A percentile compares a stretch with the other conserved stretches of the same genome.
Evolutionary conservation across 2,329 filamentous ascomycete species (phyloP).

Genomic region (Pezicula neosporulosa): DNA sequence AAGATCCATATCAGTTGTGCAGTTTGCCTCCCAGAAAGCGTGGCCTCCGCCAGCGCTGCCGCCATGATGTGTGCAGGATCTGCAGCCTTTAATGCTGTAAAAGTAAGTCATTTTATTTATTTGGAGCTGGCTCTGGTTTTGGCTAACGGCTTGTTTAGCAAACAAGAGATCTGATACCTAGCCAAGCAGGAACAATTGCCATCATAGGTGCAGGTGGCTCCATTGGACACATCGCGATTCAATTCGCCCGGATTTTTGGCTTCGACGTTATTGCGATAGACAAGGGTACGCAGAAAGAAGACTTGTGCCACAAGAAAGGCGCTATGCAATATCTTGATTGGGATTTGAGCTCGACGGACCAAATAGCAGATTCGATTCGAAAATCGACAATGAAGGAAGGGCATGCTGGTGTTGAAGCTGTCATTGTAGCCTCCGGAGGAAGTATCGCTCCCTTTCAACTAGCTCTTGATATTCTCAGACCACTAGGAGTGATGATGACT

Average conservation of each 20-base stretch:
- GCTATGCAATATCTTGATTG: background rate
- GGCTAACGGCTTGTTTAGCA: background rate
- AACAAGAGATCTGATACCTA: background rate
- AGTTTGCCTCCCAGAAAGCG: background rate
- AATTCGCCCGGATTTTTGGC: constrained; percentile 71
- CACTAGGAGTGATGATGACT: background rate
- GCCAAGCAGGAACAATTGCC: constrained; percentile 29
- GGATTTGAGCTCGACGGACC: background rate
- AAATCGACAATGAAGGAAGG: background rate
- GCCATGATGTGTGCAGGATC: background rate
- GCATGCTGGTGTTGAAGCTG: background rate
- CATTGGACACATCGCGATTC: constrained; percentile 69
- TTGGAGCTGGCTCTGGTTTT: no score
- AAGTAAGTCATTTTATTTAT: background rate
- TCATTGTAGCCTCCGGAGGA: background rate
- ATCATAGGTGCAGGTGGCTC: constrained; percentile 66
- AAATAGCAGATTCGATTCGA: background rate
- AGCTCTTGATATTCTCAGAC: background rate
- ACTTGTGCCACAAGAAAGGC: background rate
- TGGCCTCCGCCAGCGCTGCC: background rate
- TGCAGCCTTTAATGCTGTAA: background rate
- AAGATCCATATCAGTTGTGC: background rate
- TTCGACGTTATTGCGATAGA: background rate
- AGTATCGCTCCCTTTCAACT: background rate
- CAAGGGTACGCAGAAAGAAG: background rate